phyloP scores from a whole-genome alignment of 148 eudicot genomes.

The Vaccinium vitisidaea region DNA sequence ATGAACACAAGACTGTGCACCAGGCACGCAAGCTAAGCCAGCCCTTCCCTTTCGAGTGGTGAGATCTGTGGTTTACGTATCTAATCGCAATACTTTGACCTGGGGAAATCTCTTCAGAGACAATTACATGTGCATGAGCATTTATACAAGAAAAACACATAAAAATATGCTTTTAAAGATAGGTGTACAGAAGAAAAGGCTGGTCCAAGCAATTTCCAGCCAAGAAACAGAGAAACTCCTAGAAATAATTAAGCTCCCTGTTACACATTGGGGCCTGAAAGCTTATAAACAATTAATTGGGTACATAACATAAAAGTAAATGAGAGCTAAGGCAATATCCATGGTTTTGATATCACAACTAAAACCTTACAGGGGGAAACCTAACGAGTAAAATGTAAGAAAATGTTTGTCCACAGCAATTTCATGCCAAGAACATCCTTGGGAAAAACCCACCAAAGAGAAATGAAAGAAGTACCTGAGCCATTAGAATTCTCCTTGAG shows the following conservation, averaged over 20 bases:
- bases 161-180: background rate
- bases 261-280: background rate
- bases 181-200: background rate
- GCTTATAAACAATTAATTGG: background rate
- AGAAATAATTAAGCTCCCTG: background rate
- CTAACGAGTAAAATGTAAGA: too few relatives aligned
- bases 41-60: background rate
- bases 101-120: too few relatives aligned
- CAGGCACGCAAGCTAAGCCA: background rate
- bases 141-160: background rate
- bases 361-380: background rate
- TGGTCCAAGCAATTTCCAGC: background rate
- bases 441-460: background rate
- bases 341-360: background rate
- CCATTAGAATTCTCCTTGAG: slow-evolving; percentile 43
- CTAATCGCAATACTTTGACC: background rate
- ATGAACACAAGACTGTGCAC: background rate
- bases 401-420: too few relatives aligned
- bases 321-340: background rate
- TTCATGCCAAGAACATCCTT: too few relatives aligned
- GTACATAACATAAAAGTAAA: background rate
- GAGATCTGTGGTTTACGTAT: too few relatives aligned
- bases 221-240: background rate
- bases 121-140: background rate
- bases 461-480: slow-evolving; percentile 32